Percentiles rank a stretch among this genome's conserved stretches.
Conservation (phyloP, 2,329 filamentous ascomycete species). For the Colletotrichum lindemuthianum region DNA sequence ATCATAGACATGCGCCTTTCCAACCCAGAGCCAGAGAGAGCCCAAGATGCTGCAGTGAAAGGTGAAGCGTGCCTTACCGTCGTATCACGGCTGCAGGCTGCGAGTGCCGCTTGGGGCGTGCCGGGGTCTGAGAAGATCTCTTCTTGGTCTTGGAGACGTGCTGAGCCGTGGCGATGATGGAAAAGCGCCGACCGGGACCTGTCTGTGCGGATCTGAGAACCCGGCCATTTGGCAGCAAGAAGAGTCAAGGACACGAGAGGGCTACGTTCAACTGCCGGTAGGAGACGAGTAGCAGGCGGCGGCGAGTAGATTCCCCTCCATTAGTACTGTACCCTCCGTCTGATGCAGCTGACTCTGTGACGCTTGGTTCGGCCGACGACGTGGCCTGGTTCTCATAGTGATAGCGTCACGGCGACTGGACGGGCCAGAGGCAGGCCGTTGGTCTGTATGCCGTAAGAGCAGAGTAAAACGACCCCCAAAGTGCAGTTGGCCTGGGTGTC, state of each 20-base stretch:
- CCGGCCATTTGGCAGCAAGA: constrained; percentile 8
- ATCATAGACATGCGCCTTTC: constrained; percentile 25
- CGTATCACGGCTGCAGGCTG: constrained; percentile 17
- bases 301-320: neutral
- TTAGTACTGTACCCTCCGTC: neutral
- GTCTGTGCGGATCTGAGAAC: constrained; percentile 35
- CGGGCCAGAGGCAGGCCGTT: too few species aligned
- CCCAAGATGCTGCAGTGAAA: constrained; percentile 2
- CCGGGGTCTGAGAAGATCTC: constrained; percentile 22
- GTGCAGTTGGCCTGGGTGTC: too few species aligned
- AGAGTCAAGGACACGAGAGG: neutral
- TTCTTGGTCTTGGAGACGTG: constrained; percentile 22
- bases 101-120: constrained; percentile 25
- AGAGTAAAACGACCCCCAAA: too few species aligned
- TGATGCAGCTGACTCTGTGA: neutral
- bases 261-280: neutral
- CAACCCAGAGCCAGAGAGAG: neutral
- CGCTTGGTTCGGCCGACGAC: too few species aligned
- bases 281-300: neutral
- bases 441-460: too few species aligned
- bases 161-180: constrained; percentile 29
- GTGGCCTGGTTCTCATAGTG: too few species aligned
- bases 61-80: constrained; percentile 8
- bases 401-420: too few species aligned
- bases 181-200: constrained; percentile 27